phyloP scores from a whole-genome alignment of 2,329 filamentous ascomycete genomes.

The Microsporum audouinii region DNA sequence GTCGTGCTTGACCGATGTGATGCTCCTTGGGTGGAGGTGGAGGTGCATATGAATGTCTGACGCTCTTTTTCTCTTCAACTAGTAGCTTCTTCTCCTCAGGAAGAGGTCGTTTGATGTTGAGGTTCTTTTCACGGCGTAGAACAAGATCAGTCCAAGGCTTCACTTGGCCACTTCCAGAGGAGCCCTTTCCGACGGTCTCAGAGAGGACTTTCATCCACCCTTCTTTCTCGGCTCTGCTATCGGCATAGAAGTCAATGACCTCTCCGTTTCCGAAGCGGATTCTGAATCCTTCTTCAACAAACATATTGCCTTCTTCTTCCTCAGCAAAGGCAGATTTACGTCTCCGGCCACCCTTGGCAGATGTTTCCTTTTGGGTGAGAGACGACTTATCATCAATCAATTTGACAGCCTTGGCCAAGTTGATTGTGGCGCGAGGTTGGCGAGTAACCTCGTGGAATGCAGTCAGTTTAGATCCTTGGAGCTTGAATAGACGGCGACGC shows the following conservation, averaged over 20 bases:
- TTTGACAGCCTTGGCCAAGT: constrained; percentile 81
- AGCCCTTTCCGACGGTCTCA: constrained; percentile 54
- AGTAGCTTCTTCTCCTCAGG: constrained; percentile 10
- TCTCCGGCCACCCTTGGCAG: constrained; percentile 62
- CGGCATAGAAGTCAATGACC: constrained; percentile 96
- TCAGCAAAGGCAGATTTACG: constrained; percentile 93
- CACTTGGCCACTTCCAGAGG: constrained; percentile 31
- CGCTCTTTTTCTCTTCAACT: constrained; percentile 8
- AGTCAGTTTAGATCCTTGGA: constrained; percentile 79
- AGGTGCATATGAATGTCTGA: constrained; percentile 1
- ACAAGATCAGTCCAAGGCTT: constrained; percentile 55
- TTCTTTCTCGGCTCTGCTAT: constrained; percentile 76
- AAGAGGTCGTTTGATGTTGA: constrained; percentile 20
- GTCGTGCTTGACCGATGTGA: constrained; percentile 20
- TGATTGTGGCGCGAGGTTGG: constrained; percentile 93
- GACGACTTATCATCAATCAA: constrained; percentile 84
- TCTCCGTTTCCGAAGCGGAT: constrained; percentile 98
- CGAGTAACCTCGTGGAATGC: constrained; percentile 93
- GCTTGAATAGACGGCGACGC: constrained; percentile 94
- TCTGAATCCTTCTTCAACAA: constrained; percentile 97
- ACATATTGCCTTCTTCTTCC: constrained; percentile 98
- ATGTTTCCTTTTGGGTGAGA: constrained; percentile 72
- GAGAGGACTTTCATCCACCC: constrained; percentile 84
- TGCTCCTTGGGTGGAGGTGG: constrained; percentile 18
- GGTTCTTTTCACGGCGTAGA: constrained; percentile 37